Percentiles rank a stretch among this genome's conserved stretches.
Evolutionary conservation across 441 rosid genomes (phyloP).

Genomic region (Syzygium syzygioides): DNA sequence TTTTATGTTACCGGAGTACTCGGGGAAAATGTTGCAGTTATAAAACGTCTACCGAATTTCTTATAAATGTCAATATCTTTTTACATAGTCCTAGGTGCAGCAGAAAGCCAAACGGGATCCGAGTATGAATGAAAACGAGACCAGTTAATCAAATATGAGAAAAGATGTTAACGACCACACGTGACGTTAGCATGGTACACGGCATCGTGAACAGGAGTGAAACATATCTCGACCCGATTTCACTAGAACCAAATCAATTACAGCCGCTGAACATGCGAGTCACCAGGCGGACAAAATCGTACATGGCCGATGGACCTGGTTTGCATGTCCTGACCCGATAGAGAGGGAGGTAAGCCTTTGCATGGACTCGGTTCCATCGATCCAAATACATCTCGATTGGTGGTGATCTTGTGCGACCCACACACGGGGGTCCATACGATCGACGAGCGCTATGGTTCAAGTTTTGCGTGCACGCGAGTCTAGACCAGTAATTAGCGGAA

Average conservation of each 20-base stretch:
- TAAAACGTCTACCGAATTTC: too few relatives aligned
- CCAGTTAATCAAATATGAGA: not conserved
- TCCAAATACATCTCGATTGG: not conserved
- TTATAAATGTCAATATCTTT: too few relatives aligned
- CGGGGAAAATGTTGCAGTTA: too few relatives aligned
- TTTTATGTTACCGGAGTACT: too few relatives aligned
- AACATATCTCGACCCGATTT: not conserved
- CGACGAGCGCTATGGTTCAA: not conserved
- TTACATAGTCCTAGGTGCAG: too few relatives aligned
- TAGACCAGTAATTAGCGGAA: not conserved
- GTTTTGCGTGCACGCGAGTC: too few relatives aligned
- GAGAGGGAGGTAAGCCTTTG: not conserved
- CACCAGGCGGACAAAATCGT: not conserved
- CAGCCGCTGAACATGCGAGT: not conserved
- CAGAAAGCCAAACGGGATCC: too few relatives aligned
- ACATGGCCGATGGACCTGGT: accelerated
- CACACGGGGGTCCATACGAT: too few relatives aligned
- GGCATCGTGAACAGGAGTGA: not conserved
- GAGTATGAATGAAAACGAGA: accelerated
- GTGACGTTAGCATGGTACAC: accelerated
- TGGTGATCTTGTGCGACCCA: not conserved
- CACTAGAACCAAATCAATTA: not conserved
- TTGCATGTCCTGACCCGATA: not conserved
- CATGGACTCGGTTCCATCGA: accelerated
- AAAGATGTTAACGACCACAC: not conserved